A percentile compares a stretch with the other conserved stretches of the same genome.
These are phyloP conservation scores for Nidularia pulvinata DNA, from an alignment of 768 basidiomycete species.

Conservation along the genomic window DNA sequence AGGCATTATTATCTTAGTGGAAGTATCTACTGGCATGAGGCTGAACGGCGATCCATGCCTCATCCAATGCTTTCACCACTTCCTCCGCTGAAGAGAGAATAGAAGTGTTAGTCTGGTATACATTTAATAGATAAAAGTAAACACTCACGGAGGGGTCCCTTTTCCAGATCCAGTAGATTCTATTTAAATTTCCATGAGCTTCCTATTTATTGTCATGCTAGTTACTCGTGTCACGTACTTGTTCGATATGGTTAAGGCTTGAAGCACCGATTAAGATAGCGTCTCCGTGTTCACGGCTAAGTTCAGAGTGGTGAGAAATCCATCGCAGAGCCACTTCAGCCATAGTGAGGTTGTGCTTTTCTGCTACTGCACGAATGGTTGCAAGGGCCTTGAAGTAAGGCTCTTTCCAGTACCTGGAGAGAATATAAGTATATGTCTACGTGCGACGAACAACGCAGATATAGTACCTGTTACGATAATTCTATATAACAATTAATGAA, in stretches of 20 bases:
- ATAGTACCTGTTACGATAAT: constrained; percentile 35
- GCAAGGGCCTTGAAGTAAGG: constrained; percentile 49
- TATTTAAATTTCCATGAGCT: constrained; percentile 9
- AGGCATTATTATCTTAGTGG: constrained; percentile 9
- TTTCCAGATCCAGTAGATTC: constrained; percentile 53
- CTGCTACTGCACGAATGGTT: constrained; percentile 38
- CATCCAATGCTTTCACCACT: constrained; percentile 47
- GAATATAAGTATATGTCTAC: background rate
- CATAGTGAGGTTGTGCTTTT: constrained; percentile 43
- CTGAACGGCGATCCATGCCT: constrained; percentile 46
- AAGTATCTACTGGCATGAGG: constrained; percentile 39
- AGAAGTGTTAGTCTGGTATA: background rate
- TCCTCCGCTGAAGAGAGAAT: constrained; percentile 35
- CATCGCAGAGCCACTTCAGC: constrained; percentile 62
- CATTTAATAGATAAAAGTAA: background rate
- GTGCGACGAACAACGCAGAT: constrained; percentile 5
- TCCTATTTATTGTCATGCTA: too few species aligned
- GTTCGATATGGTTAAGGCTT: constrained; percentile 53
- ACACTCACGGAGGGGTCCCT: constrained; percentile 51
- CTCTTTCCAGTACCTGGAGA: constrained; percentile 51
- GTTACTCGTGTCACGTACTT: too few species aligned
- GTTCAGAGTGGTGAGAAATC: constrained; percentile 54
- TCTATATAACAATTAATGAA: constrained; percentile 10
- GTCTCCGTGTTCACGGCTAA: constrained; percentile 48
- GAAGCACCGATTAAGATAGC: constrained; percentile 65